These are phyloP conservation scores for Globisporangium takayamanum DNA, from an alignment of 352 stramenopile species.

Conservation along the genomic window DNA sequence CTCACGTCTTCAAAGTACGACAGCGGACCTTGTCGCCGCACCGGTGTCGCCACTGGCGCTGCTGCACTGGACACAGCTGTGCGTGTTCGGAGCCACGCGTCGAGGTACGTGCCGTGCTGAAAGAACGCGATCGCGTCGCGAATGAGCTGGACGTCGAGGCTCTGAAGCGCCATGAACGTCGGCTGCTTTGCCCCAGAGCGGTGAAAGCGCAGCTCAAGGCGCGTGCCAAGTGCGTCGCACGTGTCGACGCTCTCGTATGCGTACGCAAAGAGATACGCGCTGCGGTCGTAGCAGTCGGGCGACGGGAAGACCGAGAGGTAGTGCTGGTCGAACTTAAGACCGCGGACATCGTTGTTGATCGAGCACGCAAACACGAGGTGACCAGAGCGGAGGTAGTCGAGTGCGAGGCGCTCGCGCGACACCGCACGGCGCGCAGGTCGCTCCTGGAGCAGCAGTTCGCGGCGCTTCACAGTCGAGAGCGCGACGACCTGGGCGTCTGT, in stretches of 20 bases:
- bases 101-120: constrained; percentile 36
- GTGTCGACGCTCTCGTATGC: constrained; percentile 45
- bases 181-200: constrained; percentile 51
- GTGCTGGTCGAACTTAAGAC: constrained; percentile 40
- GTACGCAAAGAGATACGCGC: constrained; percentile 65
- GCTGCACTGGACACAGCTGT: constrained; percentile 4
- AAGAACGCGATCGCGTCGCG: constrained; percentile 64
- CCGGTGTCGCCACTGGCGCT: neutral
- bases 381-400: constrained; percentile 49
- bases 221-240: constrained; percentile 33
- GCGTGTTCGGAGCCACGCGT: constrained; percentile 27
- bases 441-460: constrained; percentile 49
- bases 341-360: constrained; percentile 45
- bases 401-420: constrained; percentile 36
- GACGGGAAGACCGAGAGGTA: constrained; percentile 56
- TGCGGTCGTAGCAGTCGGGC: constrained; percentile 47
- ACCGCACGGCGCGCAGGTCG: constrained; percentile 36
- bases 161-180: constrained; percentile 49
- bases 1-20: constrained; percentile 35
- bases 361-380: constrained; percentile 52
- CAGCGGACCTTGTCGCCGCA: constrained; percentile 18
- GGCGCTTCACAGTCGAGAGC: constrained; percentile 30
- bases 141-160: constrained; percentile 46
- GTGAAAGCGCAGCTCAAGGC: constrained; percentile 49
- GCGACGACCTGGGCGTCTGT: constrained; percentile 7